phyloP scores from a whole-genome alignment of 768 basidiomycete genomes.

The Suillus americanus region DNA sequence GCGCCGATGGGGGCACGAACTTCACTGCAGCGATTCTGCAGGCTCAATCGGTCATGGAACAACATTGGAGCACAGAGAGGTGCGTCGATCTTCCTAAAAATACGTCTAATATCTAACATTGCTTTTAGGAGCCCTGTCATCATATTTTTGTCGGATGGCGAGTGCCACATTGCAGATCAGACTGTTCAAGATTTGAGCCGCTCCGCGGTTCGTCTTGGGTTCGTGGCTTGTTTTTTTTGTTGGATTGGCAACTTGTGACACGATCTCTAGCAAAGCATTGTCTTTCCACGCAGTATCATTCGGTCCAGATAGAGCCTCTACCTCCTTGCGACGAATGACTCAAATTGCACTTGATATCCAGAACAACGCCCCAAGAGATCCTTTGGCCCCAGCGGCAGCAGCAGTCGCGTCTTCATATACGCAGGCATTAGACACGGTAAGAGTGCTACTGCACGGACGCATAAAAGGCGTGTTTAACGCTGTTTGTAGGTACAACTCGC shows the following conservation, averaged over 20 bases:
- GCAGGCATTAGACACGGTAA: conserved; percentile 51
- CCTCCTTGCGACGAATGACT: conserved; percentile 47
- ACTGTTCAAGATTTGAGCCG: conserved; percentile 42
- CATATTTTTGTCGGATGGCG: conserved; percentile 56
- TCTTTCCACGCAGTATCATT: conserved; percentile 64
- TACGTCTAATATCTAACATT: neutral
- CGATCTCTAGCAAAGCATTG: conserved; percentile 43
- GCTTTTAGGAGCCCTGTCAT: conserved; percentile 41
- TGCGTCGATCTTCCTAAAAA: conserved; percentile 13
- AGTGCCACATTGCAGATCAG: conserved; percentile 39
- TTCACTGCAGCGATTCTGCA: conserved; percentile 39
- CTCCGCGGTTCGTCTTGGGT: conserved; percentile 46
- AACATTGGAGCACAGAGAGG: conserved; percentile 53
- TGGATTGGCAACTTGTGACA: neutral
- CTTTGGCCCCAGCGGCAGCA: conserved; percentile 30
- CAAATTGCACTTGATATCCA: conserved; percentile 50
- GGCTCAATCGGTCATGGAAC: conserved; percentile 40
- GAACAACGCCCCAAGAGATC: conserved; percentile 41
- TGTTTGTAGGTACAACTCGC: conserved; percentile 48
- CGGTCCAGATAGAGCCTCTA: conserved; percentile 31
- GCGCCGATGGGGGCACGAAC: conserved; percentile 40
- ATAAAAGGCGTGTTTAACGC: neutral
- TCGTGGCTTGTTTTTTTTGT: neutral
- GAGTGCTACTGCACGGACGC: conserved; percentile 9
- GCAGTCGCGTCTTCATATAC: conserved; percentile 46